Evolutionary conservation across 495 filamentous ascomycete species (phyloP).

Genomic region (Podospora bellae-mahoneyi): DNA sequence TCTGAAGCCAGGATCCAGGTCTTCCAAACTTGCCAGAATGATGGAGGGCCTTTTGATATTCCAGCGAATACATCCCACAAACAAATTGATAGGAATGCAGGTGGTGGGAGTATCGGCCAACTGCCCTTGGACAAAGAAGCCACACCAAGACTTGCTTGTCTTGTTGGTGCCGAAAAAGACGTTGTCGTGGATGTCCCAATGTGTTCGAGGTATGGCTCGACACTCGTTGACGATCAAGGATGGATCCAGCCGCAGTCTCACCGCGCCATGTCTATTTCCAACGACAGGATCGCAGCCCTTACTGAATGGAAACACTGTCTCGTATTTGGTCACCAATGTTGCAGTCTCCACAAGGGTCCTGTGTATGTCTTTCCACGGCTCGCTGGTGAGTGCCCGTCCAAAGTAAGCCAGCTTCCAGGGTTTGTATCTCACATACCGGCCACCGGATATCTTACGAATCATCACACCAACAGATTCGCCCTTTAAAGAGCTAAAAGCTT

Average conservation of each 20-base stretch:
- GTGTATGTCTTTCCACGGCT: neutral
- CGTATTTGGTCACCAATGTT: neutral
- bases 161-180: neutral
- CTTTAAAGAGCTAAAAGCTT: neutral
- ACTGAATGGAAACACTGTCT: neutral
- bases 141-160: neutral
- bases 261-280: neutral
- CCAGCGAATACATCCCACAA: neutral
- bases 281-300: neutral
- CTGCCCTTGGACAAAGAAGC: neutral
- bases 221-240: neutral
- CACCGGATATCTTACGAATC: neutral
- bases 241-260: neutral
- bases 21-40: neutral
- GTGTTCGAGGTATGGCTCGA: neutral
- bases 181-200: neutral
- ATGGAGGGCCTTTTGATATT: neutral
- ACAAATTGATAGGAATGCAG: neutral
- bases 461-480: neutral
- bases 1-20: neutral
- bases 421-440: neutral
- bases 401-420: neutral
- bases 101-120: neutral
- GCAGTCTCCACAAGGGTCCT: neutral
- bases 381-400: neutral